Conservation (phyloP, 1,284 basidiomycete genomes). For the Vanrija sp. region DNA sequence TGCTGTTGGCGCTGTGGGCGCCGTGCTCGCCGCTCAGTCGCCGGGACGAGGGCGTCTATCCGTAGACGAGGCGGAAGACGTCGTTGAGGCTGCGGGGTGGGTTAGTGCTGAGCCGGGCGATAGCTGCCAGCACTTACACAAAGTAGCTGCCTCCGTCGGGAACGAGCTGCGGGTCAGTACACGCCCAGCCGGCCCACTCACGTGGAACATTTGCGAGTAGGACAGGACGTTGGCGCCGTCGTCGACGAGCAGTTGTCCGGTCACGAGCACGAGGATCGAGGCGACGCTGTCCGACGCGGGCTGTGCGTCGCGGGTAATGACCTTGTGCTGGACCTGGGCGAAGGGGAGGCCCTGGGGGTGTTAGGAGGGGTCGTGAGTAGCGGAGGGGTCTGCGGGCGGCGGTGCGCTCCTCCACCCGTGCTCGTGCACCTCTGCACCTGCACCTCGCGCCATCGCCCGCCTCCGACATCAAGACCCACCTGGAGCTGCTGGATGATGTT, state of each 20-base stretch:
- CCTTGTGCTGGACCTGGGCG: slow-evolving; percentile 71
- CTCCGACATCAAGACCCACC: slow-evolving; percentile 53
- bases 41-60: slow-evolving; percentile 11
- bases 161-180: slow-evolving; percentile 54
- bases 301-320: slow-evolving; percentile 83
- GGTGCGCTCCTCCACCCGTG: background rate
- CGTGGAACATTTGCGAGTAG: slow-evolving; percentile 87
- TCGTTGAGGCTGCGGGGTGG: slow-evolving; percentile 4
- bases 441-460: background rate
- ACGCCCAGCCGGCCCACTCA: slow-evolving; percentile 25
- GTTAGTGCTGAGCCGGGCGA: background rate
- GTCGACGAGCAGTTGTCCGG: slow-evolving; percentile 79
- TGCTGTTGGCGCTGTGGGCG: background rate
- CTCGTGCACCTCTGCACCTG: background rate
- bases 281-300: slow-evolving; percentile 65
- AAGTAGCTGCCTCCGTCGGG: slow-evolving; percentile 75
- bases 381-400: background rate
- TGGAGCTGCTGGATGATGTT: slow-evolving; percentile 75
- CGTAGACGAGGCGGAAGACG: slow-evolving; percentile 20
- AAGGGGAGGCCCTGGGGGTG: slow-evolving; percentile 69
- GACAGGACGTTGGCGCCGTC: slow-evolving; percentile 71
- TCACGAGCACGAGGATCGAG: slow-evolving; percentile 80
- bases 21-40: background rate
- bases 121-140: slow-evolving; percentile 52
- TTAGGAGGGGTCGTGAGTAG: too few relatives aligned